Evolutionary conservation across 306 rosid genomes (phyloP).

Genomic region (Corylus heterophylla): DNA sequence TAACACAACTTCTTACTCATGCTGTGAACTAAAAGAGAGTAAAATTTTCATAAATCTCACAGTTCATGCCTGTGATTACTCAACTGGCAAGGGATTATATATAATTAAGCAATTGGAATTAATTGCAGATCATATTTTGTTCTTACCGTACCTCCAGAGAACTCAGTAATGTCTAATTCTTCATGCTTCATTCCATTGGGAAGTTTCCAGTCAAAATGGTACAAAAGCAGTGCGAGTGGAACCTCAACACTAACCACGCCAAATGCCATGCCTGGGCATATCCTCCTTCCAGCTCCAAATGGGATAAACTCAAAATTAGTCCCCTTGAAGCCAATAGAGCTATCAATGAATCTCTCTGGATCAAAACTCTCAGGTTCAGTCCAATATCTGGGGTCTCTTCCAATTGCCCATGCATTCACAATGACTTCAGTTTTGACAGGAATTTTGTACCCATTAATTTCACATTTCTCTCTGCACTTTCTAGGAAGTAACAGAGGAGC

Average conservation of each 20-base stretch:
- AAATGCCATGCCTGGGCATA: conserved; percentile 33
- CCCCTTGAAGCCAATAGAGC: conserved; percentile 21
- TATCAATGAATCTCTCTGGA: not conserved
- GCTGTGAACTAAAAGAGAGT: too few species aligned
- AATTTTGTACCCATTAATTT: conserved; percentile 8
- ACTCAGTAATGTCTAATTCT: conserved; percentile 26
- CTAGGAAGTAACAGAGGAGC: conserved; percentile 20
- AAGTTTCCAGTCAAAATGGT: conserved; percentile 35
- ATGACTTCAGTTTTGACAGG: not conserved
- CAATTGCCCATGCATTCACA: conserved; percentile 8
- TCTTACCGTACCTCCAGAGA: conserved; percentile 1
- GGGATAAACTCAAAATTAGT: conserved; percentile 20
- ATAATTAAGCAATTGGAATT: conserved; percentile 6
- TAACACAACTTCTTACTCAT: too few species aligned
- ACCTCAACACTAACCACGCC: conserved; percentile 15
- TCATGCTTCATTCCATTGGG: conserved; percentile 27
- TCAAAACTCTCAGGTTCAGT: not conserved
- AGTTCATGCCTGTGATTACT: not conserved
- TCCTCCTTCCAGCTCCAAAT: conserved; percentile 41
- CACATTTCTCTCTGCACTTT: conserved; percentile 15
- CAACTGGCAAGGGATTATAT: not conserved
- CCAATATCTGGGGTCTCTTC: conserved; percentile 14
- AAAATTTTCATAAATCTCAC: too few species aligned
- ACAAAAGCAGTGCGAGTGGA: conserved; percentile 26
- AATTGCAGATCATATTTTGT: conserved; percentile 17